These are phyloP conservation scores for Scenedesmus sp. DNA, from an alignment of 163 green algal genomes.

Conservation along the genomic window DNA sequence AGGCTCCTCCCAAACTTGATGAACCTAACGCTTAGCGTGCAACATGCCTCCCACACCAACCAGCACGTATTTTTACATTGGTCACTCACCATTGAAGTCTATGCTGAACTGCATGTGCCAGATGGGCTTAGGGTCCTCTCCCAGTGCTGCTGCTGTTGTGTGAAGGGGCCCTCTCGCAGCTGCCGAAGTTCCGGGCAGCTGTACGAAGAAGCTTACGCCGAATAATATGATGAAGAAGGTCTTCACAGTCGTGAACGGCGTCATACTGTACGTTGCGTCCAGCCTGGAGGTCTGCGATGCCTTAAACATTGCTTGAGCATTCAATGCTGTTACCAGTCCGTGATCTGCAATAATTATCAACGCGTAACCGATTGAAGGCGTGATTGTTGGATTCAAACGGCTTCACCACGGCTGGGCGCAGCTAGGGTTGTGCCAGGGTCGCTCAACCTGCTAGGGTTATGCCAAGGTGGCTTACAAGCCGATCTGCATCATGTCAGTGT, in stretches of 20 bases:
- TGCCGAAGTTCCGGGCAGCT: not conserved
- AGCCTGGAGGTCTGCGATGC: not conserved
- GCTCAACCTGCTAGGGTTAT: too few species aligned
- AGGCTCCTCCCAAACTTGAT: too few species aligned
- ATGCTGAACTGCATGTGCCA: constrained; percentile 58
- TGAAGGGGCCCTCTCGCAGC: not conserved
- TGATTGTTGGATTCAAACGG: not conserved
- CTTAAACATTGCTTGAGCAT: not conserved
- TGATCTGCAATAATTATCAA: not conserved
- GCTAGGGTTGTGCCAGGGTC: not conserved
- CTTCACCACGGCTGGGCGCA: not conserved
- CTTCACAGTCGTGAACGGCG: not conserved
- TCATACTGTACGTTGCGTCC: not conserved
- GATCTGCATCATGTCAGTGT: too few species aligned
- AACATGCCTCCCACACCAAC: too few species aligned
- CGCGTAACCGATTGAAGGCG: not conserved
- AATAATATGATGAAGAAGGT: not conserved
- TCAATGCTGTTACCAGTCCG: not conserved
- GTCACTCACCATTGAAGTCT: constrained; percentile 48
- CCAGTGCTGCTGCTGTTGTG: not conserved
- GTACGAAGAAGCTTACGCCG: not conserved
- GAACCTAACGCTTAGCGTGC: too few species aligned
- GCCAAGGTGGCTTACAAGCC: too few species aligned
- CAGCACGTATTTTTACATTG: too few species aligned
- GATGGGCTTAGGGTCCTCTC: constrained; percentile 15